A percentile compares a stretch with the other conserved stretches of the same genome.
These are phyloP conservation scores for Saccharomycopsis sp. DNA, from an alignment of 805 yeast species.

Conservation along the genomic window DNA sequence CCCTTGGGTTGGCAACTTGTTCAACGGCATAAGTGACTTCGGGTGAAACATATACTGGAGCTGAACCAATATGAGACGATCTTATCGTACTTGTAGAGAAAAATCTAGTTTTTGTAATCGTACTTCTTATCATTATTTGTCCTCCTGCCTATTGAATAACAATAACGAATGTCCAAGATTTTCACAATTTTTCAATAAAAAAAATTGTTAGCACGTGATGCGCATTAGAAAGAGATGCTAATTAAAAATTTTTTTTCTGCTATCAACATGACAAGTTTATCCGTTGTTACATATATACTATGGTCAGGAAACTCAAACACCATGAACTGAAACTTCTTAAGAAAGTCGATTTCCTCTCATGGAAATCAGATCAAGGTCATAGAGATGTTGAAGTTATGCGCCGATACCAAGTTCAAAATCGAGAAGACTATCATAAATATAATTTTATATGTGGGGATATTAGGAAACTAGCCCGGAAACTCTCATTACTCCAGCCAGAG, in stretches of 20 bases:
- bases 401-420: slow-evolving; percentile 84
- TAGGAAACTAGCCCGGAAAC: slow-evolving; percentile 76
- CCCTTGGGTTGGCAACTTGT: slow-evolving; percentile 47
- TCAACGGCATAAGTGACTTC: slow-evolving; percentile 47
- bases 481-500: slow-evolving; percentile 76
- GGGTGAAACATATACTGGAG: slow-evolving; percentile 63
- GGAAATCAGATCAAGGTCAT: slow-evolving; percentile 96
- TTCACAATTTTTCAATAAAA: background rate
- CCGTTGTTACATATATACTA: no score
- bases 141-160: no score
- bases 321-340: slow-evolving; percentile 93
- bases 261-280: background rate
- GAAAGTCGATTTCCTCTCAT: slow-evolving; percentile 93
- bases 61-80: slow-evolving; percentile 69
- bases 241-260: background rate
- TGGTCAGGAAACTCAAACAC: slow-evolving; percentile 86
- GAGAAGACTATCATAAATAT: slow-evolving; percentile 94
- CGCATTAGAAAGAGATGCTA: no score
- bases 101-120: slow-evolving; percentile 23
- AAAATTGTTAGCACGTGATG: background rate
- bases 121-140: background rate
- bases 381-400: slow-evolving; percentile 96
- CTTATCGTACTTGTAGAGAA: slow-evolving; percentile 30
- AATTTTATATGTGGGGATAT: slow-evolving; percentile 90
- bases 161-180: background rate